Evolutionary conservation across 2,329 filamentous ascomycete genomes (phyloP), one percentile per base, ranked within the genome.

Genomic region (Fusarium luffae): DNA sequence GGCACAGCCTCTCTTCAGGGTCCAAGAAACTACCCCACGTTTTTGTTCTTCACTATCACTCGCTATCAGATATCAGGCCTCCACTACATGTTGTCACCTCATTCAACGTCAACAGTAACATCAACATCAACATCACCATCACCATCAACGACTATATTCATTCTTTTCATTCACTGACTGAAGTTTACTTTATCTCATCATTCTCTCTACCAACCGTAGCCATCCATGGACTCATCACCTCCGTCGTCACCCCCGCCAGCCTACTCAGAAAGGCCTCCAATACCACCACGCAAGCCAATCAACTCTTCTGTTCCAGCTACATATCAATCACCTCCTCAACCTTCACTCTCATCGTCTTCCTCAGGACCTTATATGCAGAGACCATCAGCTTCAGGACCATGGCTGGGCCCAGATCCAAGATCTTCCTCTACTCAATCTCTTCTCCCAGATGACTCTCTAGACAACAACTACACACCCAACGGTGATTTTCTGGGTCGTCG

Each of bases 351-450:
- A 19, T 27, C 41, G 27, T 42, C 66, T 50, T 48, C 55, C 18
- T 37, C 59, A n/a, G 63, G 58, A 14, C 27, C 52, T 11, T 64
- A 56, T 16, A 34, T 34, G 37, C 46, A 44, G 27, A 23, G n/a
- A 18, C 41, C 37, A 21, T 50, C 49, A 28, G 32, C 48, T 51
- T 19, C 49, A 41, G 67, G 67, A 13, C 50, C 63, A 40, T 71
- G 70, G 67, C 61, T 78, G 43, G 62, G 70, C 21, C 62, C 71
- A 18, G 85, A 87, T 52, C 84, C 85, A 28, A 82, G 85, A 41
- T 78, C 81, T 37, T 86, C 85, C 7, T 87, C 85, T 27, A 80
- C 82, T 2, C 82, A 83, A 71, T 85, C 82, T 5, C 76, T 84
- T 34, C 72, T 75, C 44, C 77, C 82, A 8, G 68, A 69, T 9